Base-by-base conservation (phyloP, 2,329 filamentous ascomycete genomes). In the Pestalotiopsis sp. region DNA sequence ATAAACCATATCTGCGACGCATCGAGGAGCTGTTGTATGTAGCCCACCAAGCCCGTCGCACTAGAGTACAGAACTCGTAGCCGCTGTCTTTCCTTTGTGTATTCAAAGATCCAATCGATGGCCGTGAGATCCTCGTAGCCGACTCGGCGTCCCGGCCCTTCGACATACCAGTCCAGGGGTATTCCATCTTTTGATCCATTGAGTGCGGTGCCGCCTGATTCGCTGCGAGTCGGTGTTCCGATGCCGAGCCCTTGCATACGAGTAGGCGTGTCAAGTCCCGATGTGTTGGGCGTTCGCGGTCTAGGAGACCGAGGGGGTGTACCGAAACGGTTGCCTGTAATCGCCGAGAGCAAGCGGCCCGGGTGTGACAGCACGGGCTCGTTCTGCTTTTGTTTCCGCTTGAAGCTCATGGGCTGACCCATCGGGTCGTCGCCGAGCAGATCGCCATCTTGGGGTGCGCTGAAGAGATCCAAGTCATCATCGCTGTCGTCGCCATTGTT, bases 51-150 rank as follows among this genome's bases (percentile, higher is more conserved):
- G 0, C 94, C 93, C 23, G 88, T 86, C 7, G 90, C 87, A 74
- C 87, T 89, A 0, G 92, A 89, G 67, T 90, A 88, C 23, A 99
- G 84, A 38, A 92, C 88, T n/a, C 94, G 89, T 75, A 97, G 83
- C 27, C 96, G 90, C 79, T 97, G 94, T 23, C 96, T 90, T 82
- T 99, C 96, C 80, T 98, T 98, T 66, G 93, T 96, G 78, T 98
- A 97, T 80, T 99, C 96, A 75, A 97, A 98, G 78, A 98, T 98
- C 96, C 96, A 99, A 83, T 99, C 96, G 79, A 99, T 99, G 69
- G 96, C 95, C 17, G 95, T 98, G 79, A 98, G 85, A 81, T 99
- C 93, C 77, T 98, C 95, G 82, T 99, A 99, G 67, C 93, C 95
- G 49, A 98, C 95, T 76, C 96, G 90, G 66, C 94, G 89, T 1